Base-by-base conservation (phyloP, 2,329 filamentous ascomycete species). In the Hortaea sp. region DNA sequence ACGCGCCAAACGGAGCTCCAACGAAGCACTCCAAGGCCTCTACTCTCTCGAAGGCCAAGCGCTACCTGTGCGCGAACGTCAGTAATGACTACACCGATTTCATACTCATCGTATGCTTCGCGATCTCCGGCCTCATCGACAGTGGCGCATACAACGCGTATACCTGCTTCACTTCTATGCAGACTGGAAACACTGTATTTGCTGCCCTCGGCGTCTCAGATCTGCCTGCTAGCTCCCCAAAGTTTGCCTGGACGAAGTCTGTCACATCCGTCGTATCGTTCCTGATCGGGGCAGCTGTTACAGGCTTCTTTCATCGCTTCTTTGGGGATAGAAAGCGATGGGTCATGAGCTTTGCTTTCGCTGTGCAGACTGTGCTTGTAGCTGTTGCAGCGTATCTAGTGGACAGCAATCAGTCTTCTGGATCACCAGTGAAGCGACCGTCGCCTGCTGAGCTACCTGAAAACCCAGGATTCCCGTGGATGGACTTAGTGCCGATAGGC, bases 141-240 rank as follows among this genome's bases (percentile, higher is more conserved):
- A 85, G 81, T 63, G 79, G 83, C 0, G 79, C 84, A 1, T 83
- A 85, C 42, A 82, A 81, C 47, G 82, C 82, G 39, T 88, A 84
- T 81, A 82, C 82, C 7, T 81, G 81, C 2, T 88, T 89, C 55
- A 83, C 87, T 30, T 84, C 80, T 54, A 88, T 88, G 84, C 45
- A 47, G 40, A 51, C 49, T 43, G 57, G 81, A 48, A 89, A 89
- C 65, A 87, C 85, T 3, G 78, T 89, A 39, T 88, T 87, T 61
- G 71, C 87, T 13, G 85, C 83, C 4, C 74, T 88, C 2, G 85
- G 84, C 2, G 69, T 87, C 12, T 51, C 49, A 13, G 32, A 47
- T 31, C 52, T 54, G 7, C 52, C 52, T 32, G 40, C 47, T 7
- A 6, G 13, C 42, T 73, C 78, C 1, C 62, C 57, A 3, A 64